phyloP scores from a whole-genome alignment of 345 rosid species.

The Syzygium jambos region DNA sequence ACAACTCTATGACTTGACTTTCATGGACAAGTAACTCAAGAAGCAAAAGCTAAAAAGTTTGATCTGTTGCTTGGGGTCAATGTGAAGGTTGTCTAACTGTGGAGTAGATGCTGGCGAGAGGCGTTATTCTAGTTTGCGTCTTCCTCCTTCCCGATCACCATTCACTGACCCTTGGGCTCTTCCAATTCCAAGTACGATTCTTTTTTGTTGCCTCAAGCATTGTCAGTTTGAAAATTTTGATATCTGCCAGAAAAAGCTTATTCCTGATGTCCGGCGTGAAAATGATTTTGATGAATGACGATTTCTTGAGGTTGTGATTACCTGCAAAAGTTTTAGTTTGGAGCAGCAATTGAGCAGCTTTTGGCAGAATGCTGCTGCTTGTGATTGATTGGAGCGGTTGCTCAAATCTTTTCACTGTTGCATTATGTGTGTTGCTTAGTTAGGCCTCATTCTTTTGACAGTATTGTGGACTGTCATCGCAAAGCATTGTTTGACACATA shows the following conservation, averaged over 20 bases:
- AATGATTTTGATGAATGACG: background rate
- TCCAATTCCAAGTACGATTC: background rate
- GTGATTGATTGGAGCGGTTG: background rate
- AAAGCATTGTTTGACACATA: background rate
- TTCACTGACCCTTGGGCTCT: background rate
- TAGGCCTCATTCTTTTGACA: background rate
- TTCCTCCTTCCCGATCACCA: slow-evolving; percentile 7
- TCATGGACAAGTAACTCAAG: slow-evolving; percentile 62
- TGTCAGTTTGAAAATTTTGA: background rate
- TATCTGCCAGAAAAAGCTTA: background rate
- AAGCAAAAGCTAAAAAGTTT: slow-evolving; percentile 56
- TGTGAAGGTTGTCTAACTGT: slow-evolving; percentile 30
- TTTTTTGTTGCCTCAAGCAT: background rate
- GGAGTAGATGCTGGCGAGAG: slow-evolving; percentile 60
- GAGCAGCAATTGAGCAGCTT: background rate
- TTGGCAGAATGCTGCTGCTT: background rate
- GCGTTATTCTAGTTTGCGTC: slow-evolving; percentile 63
- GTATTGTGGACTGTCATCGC: background rate
- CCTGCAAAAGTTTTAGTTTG: background rate
- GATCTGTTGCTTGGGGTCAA: slow-evolving; percentile 49
- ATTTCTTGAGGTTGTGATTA: background rate
- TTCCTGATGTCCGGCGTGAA: background rate
- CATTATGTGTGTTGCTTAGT: background rate
- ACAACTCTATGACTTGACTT: slow-evolving; percentile 50
- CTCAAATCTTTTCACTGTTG: background rate